A percentile compares a stretch with the other conserved stretches of the same genome.
Evolutionary conservation across 129 eudicot genomes (phyloP).

Genomic region (Chrysanthemum makinoi): DNA sequence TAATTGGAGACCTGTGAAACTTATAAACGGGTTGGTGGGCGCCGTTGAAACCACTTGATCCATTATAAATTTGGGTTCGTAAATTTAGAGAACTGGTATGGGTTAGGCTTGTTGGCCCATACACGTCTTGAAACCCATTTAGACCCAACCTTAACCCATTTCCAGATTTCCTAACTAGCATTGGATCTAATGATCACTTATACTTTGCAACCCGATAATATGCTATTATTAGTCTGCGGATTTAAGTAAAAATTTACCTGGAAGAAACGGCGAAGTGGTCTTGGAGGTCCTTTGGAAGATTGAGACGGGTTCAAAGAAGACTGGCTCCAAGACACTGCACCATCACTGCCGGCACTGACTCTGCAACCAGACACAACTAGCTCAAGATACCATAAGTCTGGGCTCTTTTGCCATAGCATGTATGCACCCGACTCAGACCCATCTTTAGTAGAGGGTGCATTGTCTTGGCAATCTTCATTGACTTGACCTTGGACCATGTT

Average conservation of each 20-base stretch:
- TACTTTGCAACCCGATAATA: neutral
- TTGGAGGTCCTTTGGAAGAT: conserved; percentile 70
- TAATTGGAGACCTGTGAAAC: too few relatives aligned
- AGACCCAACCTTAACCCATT: neutral
- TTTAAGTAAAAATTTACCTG: conserved; percentile 43
- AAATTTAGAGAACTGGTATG: too few relatives aligned
- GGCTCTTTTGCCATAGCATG: conserved; percentile 76
- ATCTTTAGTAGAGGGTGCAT: neutral
- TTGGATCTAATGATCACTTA: neutral
- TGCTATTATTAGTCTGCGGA: neutral
- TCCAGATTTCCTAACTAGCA: neutral
- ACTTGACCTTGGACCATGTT: conserved; percentile 45
- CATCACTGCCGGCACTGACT: conserved; percentile 69
- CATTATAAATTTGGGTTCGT: too few relatives aligned
- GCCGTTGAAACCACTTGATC: too few relatives aligned
- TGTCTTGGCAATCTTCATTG: conserved; percentile 12
- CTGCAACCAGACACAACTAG: conserved; percentile 64
- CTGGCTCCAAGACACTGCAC: conserved; percentile 71
- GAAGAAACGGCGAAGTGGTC: conserved; percentile 77
- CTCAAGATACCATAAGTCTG: conserved; percentile 73
- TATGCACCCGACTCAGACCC: conserved; percentile 60
- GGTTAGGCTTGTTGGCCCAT: too few relatives aligned
- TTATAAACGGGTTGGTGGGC: too few relatives aligned
- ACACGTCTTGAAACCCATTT: too few relatives aligned
- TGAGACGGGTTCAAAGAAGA: conserved; percentile 54